Percentiles rank a stretch among this genome's conserved stretches.
Evolutionary conservation across 371 early-diverging fungal species (phyloP).

Genomic region (Circinella minor): DNA sequence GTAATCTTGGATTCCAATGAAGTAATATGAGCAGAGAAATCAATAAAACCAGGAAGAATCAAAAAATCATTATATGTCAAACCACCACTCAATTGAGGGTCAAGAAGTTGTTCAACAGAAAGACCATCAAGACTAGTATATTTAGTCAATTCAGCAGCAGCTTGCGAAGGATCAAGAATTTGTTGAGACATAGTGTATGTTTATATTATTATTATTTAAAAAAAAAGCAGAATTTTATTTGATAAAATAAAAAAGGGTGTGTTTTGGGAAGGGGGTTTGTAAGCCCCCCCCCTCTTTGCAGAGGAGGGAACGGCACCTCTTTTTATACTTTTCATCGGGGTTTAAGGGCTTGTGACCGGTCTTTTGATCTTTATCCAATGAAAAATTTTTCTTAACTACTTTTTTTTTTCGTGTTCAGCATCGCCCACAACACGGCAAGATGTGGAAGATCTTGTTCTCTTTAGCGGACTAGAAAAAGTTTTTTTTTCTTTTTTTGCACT

Average conservation of each 20-base stretch:
- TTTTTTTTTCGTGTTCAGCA: background rate
- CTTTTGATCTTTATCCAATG: conserved; percentile 12
- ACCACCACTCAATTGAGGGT: conserved; percentile 78
- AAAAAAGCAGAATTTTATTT: conserved; percentile 9
- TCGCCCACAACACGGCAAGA: background rate
- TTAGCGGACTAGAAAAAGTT: background rate
- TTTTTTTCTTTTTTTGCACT: background rate
- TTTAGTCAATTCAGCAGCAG: conserved; percentile 43
- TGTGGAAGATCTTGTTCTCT: background rate
- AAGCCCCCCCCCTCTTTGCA: conserved; percentile 31
- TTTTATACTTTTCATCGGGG: conserved; percentile 24
- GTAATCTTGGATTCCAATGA: conserved; percentile 85
- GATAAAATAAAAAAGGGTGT: conserved; percentile 1
- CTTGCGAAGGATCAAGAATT: conserved; percentile 51
- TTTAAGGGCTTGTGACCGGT: conserved; percentile 17
- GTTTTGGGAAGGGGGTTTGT: conserved; percentile 23
- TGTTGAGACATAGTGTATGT: conserved; percentile 21
- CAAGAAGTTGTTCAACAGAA: conserved; percentile 75
- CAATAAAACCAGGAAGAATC: conserved; percentile 94
- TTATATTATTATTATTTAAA: conserved; percentile 16
- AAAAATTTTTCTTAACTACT: conserved; percentile 9
- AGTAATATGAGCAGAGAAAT: conserved; percentile 86
- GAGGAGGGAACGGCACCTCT: conserved; percentile 13
- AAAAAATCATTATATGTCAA: conserved; percentile 98
- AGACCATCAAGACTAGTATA: conserved; percentile 75